These are phyloP conservation scores for Euphrasia confusa DNA, from an alignment of 257 asterid genomes.

Conservation along the genomic window DNA sequence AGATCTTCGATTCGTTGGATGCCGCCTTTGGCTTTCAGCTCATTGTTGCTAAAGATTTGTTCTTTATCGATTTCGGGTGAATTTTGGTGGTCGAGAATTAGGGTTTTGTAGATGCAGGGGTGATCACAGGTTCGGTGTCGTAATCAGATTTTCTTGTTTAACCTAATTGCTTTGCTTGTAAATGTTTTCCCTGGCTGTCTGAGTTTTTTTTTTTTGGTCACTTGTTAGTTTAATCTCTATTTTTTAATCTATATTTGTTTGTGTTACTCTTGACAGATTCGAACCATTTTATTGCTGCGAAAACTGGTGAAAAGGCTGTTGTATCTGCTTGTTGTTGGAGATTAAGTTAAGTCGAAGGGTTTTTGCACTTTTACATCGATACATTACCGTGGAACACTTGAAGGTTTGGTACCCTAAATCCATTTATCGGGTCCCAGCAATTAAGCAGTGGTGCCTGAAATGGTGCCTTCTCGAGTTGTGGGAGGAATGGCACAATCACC, in stretches of 20 bases:
- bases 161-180: background rate
- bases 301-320: too few relatives aligned
- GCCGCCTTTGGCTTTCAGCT: background rate
- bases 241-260: background rate
- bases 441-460: conserved; percentile 20
- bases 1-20: background rate
- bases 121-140: background rate
- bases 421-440: too few relatives aligned
- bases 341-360: too few relatives aligned
- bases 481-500: conserved; percentile 74
- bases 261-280: background rate
- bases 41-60: conserved; percentile 15
- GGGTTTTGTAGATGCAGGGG: conserved; percentile 29
- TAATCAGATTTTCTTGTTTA: background rate
- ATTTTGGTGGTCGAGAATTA: conserved; percentile 21
- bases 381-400: background rate
- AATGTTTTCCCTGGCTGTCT: background rate
- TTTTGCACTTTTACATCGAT: too few relatives aligned
- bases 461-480: conserved; percentile 53
- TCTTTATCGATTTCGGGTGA: conserved; percentile 20
- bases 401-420: background rate
- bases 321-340: too few relatives aligned
- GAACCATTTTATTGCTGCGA: background rate
- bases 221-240: background rate
- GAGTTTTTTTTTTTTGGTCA: background rate